These are phyloP conservation scores for Pseudocercospora fuligena DNA, from an alignment of 2,329 filamentous ascomycete genomes.

Conservation along the genomic window DNA sequence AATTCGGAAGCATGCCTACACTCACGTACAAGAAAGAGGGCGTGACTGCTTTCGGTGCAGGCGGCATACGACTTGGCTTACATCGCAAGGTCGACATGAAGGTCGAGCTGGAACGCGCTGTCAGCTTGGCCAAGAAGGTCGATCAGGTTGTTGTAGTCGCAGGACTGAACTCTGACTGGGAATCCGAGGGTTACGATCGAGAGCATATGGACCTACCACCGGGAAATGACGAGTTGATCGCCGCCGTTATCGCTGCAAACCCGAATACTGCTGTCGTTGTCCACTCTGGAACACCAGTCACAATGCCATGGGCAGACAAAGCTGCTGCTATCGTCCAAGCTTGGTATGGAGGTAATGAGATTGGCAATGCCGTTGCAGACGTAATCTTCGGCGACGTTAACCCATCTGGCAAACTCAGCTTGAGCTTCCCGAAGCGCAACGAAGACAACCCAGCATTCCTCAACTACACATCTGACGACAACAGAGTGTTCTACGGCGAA, in stretches of 20 bases:
- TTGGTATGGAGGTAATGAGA: conserved; percentile 89
- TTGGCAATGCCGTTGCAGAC: conserved; percentile 79
- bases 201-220: conserved; percentile 64
- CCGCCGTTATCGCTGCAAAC: conserved; percentile 68
- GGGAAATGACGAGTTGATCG: conserved; percentile 68
- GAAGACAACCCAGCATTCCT: conserved; percentile 67
- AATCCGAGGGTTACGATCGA: conserved; percentile 72
- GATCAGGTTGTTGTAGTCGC: conserved; percentile 80
- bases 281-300: conserved; percentile 76
- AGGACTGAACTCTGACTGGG: conserved; percentile 78
- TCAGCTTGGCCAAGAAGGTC: conserved; percentile 68
- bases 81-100: conserved; percentile 59
- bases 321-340: conserved; percentile 72
- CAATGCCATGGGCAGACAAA: conserved; percentile 70
- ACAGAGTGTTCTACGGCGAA: conserved; percentile 71
- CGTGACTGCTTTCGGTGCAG: conserved; percentile 70
- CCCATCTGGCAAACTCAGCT: conserved; percentile 74
- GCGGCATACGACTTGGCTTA: conserved; percentile 66
- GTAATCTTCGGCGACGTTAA: conserved; percentile 75
- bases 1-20: conserved; percentile 68
- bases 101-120: conserved; percentile 69
- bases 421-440: conserved; percentile 66
- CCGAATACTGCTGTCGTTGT: conserved; percentile 73
- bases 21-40: conserved; percentile 64
- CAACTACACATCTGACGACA: conserved; percentile 74